phyloP scores from a whole-genome alignment of 768 basidiomycete species.

The Exsudoporus frostii region DNA sequence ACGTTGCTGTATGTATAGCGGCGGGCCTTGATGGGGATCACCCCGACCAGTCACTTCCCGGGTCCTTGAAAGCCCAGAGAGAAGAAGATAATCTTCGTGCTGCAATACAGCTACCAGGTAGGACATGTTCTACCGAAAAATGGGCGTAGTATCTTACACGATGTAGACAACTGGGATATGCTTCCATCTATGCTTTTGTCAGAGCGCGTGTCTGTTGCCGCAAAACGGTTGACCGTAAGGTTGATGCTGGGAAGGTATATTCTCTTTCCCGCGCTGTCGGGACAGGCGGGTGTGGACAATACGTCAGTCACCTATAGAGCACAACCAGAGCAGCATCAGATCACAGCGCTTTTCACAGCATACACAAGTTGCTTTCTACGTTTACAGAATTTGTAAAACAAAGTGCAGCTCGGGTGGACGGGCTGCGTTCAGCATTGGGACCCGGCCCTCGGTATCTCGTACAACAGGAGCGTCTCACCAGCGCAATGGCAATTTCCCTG shows the following conservation, averaged over 20 bases:
- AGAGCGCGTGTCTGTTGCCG: constrained; percentile 52
- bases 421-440: constrained; percentile 3
- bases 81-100: constrained; percentile 54
- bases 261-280: constrained; percentile 39
- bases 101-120: constrained; percentile 69
- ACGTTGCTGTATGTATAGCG: constrained; percentile 33
- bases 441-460: constrained; percentile 8
- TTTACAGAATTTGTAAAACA: constrained; percentile 22
- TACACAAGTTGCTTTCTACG: constrained; percentile 10
- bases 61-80: constrained; percentile 38
- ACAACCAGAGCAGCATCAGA: background rate
- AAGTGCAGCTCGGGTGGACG: constrained; percentile 15
- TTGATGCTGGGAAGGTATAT: constrained; percentile 56
- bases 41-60: constrained; percentile 16
- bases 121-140: background rate
- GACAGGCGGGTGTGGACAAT: constrained; percentile 10
- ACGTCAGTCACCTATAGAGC: constrained; percentile 16
- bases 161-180: constrained; percentile 52
- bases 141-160: constrained; percentile 9
- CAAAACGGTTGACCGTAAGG: constrained; percentile 54
- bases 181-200: constrained; percentile 47
- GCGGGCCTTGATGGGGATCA: constrained; percentile 17
- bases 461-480: constrained; percentile 29
- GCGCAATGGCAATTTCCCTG: constrained; percentile 36
- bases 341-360: constrained; percentile 6